Evolutionary conservation across 108 stramenopile genomes (phyloP).

Genomic region (Cyclotella cryptica): DNA sequence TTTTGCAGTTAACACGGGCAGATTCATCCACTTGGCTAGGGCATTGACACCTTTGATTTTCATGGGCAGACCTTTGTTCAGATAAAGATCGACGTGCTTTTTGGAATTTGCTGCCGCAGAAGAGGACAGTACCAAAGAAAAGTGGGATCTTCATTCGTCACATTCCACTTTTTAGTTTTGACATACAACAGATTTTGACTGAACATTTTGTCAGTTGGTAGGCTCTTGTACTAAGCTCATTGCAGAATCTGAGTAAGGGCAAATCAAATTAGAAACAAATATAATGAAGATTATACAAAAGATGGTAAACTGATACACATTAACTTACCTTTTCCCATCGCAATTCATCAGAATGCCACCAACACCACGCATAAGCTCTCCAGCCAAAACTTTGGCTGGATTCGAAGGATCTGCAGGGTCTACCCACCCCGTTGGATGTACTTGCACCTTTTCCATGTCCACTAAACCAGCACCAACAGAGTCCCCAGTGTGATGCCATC

Average conservation of each 20-base stretch:
- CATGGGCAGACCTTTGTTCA: slow-evolving; percentile 82
- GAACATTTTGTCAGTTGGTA: slow-evolving; percentile 80
- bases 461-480: slow-evolving; percentile 87
- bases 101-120: slow-evolving; percentile 79
- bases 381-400: slow-evolving; percentile 84
- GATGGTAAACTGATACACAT: neutral
- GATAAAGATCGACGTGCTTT: slow-evolving; percentile 89
- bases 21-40: slow-evolving; percentile 74
- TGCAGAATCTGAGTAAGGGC: slow-evolving; percentile 59
- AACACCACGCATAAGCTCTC: slow-evolving; percentile 83
- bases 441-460: slow-evolving; percentile 97
- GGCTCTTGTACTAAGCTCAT: slow-evolving; percentile 74
- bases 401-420: slow-evolving; percentile 91
- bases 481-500: slow-evolving; percentile 86
- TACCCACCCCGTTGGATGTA: slow-evolving; percentile 98
- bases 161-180: slow-evolving; percentile 72
- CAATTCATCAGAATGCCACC: slow-evolving; percentile 66
- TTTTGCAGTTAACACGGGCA: slow-evolving; percentile 46
- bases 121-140: slow-evolving; percentile 80
- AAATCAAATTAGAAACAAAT: neutral
- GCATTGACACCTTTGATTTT: slow-evolving; percentile 75
- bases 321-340: slow-evolving; percentile 42
- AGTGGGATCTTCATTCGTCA: slow-evolving; percentile 66
- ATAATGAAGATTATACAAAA: neutral
- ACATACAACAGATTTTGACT: slow-evolving; percentile 53